Percentiles rank a stretch among this genome's conserved stretches.
Conservation (phyloP, 2,329 filamentous ascomycete genomes). For the Phyllosticta citrichinensis region DNA sequence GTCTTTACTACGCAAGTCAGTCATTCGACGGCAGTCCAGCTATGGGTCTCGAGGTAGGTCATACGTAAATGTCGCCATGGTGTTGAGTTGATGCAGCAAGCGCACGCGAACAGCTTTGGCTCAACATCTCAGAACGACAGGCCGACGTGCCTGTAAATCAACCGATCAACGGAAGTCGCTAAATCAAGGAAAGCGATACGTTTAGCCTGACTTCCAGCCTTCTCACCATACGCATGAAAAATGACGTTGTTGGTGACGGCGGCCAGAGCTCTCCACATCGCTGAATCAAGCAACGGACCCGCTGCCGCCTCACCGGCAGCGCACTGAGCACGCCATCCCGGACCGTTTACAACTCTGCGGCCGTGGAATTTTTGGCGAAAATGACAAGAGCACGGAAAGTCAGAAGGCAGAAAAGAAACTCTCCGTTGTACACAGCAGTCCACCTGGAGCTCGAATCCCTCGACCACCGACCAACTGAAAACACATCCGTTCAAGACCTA, state of each 20-base stretch:
- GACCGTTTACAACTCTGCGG: background rate
- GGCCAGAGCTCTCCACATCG: background rate
- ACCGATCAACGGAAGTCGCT: background rate
- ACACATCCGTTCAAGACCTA: too few relatives aligned
- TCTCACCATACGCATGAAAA: background rate
- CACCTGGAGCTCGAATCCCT: too few relatives aligned
- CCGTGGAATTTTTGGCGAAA: too few relatives aligned
- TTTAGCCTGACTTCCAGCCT: background rate
- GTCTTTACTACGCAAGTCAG: slow-evolving; percentile 35
- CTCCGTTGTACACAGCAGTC: too few relatives aligned
- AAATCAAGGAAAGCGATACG: background rate
- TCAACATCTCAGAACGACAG: background rate
- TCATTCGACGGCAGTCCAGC: background rate
- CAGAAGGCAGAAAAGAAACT: too few relatives aligned
- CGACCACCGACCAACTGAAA: too few relatives aligned
- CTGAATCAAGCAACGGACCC: background rate
- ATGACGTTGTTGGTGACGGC: background rate
- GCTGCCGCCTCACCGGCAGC: background rate
- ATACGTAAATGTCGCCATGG: background rate
- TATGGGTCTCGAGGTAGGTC: background rate
- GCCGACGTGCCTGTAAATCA: background rate
- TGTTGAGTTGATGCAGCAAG: background rate
- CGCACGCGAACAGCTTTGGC: background rate
- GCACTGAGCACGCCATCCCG: background rate
- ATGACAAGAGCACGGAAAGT: too few relatives aligned